Evolutionary conservation across 129 eudicot species (phyloP).

Genomic region (Logfia minima): DNA sequence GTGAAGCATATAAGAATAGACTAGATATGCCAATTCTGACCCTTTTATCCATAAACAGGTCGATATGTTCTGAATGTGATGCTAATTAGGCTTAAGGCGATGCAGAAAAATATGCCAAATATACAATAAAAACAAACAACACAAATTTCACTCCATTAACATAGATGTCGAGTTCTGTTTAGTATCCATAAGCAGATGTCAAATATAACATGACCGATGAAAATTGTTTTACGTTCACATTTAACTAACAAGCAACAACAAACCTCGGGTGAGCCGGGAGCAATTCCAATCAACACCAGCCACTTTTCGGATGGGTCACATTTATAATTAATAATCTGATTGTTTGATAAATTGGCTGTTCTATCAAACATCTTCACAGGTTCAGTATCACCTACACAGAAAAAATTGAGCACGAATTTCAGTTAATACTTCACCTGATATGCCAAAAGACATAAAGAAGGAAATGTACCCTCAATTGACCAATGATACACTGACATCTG

Average conservation of each 20-base stretch:
- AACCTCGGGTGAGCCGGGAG: constrained; percentile 96
- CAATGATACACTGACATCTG: constrained; percentile 78
- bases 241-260: constrained; percentile 25
- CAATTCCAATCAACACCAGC: constrained; percentile 95
- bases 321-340: constrained; percentile 84
- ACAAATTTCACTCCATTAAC: neutral
- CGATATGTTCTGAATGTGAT: neutral
- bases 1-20: neutral
- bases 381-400: constrained; percentile 67
- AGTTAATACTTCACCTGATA: neutral
- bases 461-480: constrained; percentile 65
- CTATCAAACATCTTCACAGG: constrained; percentile 95
- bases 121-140: neutral
- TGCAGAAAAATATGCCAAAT: constrained; percentile 7
- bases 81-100: neutral
- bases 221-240: neutral
- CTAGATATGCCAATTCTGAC: neutral
- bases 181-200: neutral
- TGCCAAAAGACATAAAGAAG: neutral
- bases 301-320: constrained; percentile 93
- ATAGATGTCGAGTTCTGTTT: neutral
- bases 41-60: neutral
- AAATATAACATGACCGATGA: neutral
- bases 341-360: constrained; percentile 81
- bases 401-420: neutral